phyloP scores from a whole-genome alignment of 2,329 filamentous ascomycete genomes.

The Myriosclerotinia curreyana region DNA sequence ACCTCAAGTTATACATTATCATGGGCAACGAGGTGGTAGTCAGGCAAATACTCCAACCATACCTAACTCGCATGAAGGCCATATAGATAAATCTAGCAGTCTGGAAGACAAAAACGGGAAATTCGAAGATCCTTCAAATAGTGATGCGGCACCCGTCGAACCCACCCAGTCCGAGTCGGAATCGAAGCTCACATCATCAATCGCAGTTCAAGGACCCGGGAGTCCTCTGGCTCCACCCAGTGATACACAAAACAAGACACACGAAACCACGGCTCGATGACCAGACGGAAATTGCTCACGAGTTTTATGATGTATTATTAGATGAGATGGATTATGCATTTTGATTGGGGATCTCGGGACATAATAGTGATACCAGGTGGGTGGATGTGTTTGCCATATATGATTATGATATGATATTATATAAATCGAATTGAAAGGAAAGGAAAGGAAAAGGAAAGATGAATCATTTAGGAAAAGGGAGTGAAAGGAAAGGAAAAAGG shows the following conservation, averaged over 20 bases:
- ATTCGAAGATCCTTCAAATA: slow-evolving; percentile 25
- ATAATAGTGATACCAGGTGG: slow-evolving; percentile 17
- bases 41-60: slow-evolving; percentile 62
- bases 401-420: slow-evolving; percentile 2
- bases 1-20: slow-evolving; percentile 65
- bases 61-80: slow-evolving; percentile 34
- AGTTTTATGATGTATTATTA: slow-evolving; percentile 11
- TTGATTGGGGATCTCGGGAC: slow-evolving; percentile 1
- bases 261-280: slow-evolving; percentile 1
- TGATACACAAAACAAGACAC: background rate
- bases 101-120: slow-evolving; percentile 32
- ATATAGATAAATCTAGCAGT: slow-evolving; percentile 32
- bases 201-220: background rate
- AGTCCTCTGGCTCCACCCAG: background rate
- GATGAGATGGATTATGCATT: background rate
- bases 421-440: slow-evolving; percentile 13
- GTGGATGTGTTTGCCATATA: slow-evolving; percentile 17
- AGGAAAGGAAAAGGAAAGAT: slow-evolving; percentile 1
- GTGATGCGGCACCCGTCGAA: background rate
- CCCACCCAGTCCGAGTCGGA: background rate
- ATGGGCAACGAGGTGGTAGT: slow-evolving; percentile 64
- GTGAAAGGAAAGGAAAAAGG: slow-evolving; percentile 4
- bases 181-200: background rate
- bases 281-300: background rate
- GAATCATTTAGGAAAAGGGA: slow-evolving; percentile 9